A percentile compares a stretch with the other conserved stretches of the same genome.
These are phyloP conservation scores for Fusarium globosum DNA, from an alignment of 2,329 filamentous ascomycete species.

Conservation along the genomic window DNA sequence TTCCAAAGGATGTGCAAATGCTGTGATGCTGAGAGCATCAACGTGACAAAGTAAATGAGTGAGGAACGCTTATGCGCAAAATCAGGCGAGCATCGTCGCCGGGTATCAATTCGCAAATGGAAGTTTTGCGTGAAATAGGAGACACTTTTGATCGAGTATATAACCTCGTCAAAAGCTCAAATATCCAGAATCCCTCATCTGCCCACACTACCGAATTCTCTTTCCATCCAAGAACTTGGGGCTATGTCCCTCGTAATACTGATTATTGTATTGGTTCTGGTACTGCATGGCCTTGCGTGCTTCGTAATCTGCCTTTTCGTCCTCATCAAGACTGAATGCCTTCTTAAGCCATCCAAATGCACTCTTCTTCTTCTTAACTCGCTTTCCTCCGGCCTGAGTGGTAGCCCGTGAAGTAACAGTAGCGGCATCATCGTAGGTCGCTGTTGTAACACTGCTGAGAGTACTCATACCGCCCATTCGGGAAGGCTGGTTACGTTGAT, in stretches of 20 bases:
- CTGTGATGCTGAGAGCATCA: conserved; percentile 13
- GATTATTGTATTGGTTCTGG: conserved; percentile 55
- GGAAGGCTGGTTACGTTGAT: conserved; percentile 63
- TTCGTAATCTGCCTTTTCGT: conserved; percentile 70
- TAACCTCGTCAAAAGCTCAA: neutral
- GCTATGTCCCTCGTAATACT: conserved; percentile 62
- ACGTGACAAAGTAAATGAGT: conserved; percentile 15
- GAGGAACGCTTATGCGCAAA: conserved; percentile 28
- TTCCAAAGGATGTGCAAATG: conserved; percentile 6
- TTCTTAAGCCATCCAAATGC: conserved; percentile 77
- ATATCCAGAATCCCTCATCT: conserved; percentile 9
- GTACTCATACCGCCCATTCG: conserved; percentile 66
- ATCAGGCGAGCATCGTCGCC: conserved; percentile 32
- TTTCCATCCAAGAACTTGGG: conserved; percentile 68
- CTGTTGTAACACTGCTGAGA: conserved; percentile 64
- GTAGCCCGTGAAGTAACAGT: conserved; percentile 44
- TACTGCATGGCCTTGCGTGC: conserved; percentile 61
- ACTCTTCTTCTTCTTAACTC: conserved; percentile 74
- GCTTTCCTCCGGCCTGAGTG: conserved; percentile 50
- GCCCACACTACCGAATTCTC: conserved; percentile 51
- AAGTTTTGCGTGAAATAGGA: conserved; percentile 23
- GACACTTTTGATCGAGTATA: conserved; percentile 2
- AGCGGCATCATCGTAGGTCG: conserved; percentile 55
- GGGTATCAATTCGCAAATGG: conserved; percentile 46
- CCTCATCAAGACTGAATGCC: conserved; percentile 72